A percentile compares a stretch with the other conserved stretches of the same genome.
Conservation (phyloP, 306 rosid genomes). For the Fagus sylvatica region DNA sequence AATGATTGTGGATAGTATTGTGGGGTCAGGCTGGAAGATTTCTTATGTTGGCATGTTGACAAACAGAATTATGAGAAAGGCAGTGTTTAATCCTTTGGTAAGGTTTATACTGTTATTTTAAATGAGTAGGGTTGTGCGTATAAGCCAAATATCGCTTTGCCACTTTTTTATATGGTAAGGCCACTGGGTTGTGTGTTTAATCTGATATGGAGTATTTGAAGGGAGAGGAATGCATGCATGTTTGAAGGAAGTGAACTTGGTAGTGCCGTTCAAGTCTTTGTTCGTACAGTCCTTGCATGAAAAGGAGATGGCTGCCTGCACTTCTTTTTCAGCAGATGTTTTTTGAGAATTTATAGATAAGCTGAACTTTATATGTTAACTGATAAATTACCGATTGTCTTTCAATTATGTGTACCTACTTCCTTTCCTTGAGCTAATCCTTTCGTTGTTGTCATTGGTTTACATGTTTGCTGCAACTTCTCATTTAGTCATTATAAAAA, state of each 20-base stretch:
- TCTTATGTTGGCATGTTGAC: neutral
- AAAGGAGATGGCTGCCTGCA: too few species aligned
- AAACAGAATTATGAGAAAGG: conserved; percentile 3
- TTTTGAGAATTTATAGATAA: too few species aligned
- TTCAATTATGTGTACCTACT: neutral
- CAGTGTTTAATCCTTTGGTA: neutral
- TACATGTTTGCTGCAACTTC: neutral
- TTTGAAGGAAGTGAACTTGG: neutral
- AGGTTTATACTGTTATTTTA: neutral
- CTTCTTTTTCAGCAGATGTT: too few species aligned
- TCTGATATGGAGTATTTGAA: too few species aligned
- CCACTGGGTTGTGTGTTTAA: neutral
- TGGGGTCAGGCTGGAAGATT: neutral
- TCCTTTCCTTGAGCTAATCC: neutral
- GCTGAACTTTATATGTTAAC: neutral
- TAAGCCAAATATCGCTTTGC: neutral
- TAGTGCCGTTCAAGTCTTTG: too few species aligned
- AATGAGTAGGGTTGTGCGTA: neutral
- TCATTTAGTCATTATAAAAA: neutral
- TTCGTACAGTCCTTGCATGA: too few species aligned
- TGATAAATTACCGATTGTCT: neutral
- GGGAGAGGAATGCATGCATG: neutral
- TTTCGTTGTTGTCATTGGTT: neutral
- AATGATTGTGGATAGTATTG: neutral
- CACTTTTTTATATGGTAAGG: neutral